These are phyloP conservation scores for Bipolaris zeicola DNA, from an alignment of 2,329 filamentous ascomycete species.

Conservation along the genomic window DNA sequence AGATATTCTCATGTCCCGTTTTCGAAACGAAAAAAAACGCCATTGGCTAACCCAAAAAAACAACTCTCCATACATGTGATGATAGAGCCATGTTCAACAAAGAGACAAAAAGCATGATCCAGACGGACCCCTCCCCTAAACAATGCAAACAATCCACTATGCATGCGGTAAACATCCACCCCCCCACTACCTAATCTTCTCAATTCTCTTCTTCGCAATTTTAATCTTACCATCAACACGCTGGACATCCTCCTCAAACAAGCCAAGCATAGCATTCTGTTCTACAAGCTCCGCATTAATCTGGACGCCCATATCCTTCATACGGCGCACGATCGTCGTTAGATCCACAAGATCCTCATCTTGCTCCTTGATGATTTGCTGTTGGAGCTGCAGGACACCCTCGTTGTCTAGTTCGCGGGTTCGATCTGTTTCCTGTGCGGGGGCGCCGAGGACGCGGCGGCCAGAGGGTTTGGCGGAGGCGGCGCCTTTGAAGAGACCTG, in stretches of 20 bases:
- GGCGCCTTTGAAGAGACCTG: conserved; percentile 42
- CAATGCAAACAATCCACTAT: background rate
- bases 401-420: conserved; percentile 78
- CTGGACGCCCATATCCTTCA: conserved; percentile 77
- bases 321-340: conserved; percentile 70
- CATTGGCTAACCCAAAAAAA: background rate
- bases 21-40: background rate
- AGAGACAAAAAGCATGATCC: too few species aligned
- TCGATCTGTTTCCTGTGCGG: conserved; percentile 74
- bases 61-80: too few species aligned
- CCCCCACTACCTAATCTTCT: conserved; percentile 58
- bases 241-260: conserved; percentile 69
- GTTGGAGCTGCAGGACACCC: conserved; percentile 75
- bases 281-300: conserved; percentile 75
- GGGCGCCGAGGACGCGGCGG: conserved; percentile 73
- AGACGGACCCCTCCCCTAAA: background rate
- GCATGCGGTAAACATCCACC: too few species aligned
- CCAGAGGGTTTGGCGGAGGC: conserved; percentile 39
- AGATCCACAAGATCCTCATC: conserved; percentile 74
- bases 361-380: conserved; percentile 75
- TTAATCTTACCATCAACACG: conserved; percentile 70
- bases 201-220: conserved; percentile 74
- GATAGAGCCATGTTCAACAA: background rate
- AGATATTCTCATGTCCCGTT: background rate
- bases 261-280: conserved; percentile 74